Base-by-base conservation (phyloP, 1,139 yeast genomes). In the Blastobotrys niveus region DNA sequence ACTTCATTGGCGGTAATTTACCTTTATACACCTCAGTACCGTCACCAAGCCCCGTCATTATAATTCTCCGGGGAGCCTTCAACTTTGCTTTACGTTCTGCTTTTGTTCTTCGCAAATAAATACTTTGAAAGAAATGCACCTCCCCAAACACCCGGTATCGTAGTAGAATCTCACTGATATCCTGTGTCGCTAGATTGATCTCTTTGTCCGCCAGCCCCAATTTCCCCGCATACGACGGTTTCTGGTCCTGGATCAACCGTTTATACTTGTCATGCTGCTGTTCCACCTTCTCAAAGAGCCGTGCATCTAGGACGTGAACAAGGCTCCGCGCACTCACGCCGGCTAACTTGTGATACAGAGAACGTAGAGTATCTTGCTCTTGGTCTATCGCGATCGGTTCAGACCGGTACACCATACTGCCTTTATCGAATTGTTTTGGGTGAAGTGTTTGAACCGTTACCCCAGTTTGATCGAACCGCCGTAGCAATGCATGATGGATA, bases 361-460 rank as follows among this genome's bases (percentile, higher is more conserved):
- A 52, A 0, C 43, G 47, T 14, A 74, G 62, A 9, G 76, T 71
- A 43, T 80, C 85, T 1, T 42, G 26, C 18, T 59, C 50, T 2
- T 55, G 36, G 12, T 25, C 8, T 2, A 81, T 67, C 0, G 62
- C 55, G 0, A 78, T 52, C 26, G 48, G 69, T 0, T 60, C 61
- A 0, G 84, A 72, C 53, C 82, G 93, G n/a, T 71, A 61, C 1
- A 91, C 60, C 0, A 91, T 74, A 5, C 72, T 69, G 1, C 99
- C 99, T 36, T 68, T 72, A 56, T 91, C 99, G 57, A 91, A 91
- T 58, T 80, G 74, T 0, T 82, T 74, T 0, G 96, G 96, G 60
- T 91, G 96, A 17, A 91, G 64, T 0, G 95, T 85, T 61, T 91
- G 99, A 0, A 93, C 75, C 0, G 96, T 77, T 9, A 87, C 95